Conservation (phyloP, 495 filamentous ascomycete species). For the Penicillium arizonense region DNA sequence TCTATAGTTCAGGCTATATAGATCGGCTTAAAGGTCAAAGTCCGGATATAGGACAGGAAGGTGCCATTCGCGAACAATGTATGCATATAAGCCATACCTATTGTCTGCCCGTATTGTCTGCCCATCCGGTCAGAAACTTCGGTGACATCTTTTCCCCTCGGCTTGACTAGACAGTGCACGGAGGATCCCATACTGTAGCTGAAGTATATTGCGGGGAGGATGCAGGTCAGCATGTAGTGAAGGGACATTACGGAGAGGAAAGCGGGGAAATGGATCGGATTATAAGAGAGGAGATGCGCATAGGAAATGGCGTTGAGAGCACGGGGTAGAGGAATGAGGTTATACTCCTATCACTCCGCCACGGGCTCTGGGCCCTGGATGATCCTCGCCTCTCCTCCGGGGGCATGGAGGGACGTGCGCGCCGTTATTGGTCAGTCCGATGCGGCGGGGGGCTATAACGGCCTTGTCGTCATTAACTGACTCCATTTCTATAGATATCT, state of each 20-base stretch:
- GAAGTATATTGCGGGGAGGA: not conserved
- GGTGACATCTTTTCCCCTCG: not conserved
- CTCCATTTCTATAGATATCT: too few relatives aligned
- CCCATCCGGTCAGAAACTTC: not conserved
- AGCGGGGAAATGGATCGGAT: too few relatives aligned
- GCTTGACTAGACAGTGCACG: not conserved
- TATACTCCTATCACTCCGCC: conserved; percentile 1
- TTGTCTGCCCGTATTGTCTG: not conserved
- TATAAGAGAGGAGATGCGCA: too few relatives aligned
- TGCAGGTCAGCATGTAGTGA: not conserved
- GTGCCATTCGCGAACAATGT: not conserved
- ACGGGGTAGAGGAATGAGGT: not conserved
- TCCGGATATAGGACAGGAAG: too few relatives aligned
- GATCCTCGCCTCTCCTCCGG: conserved; percentile 30
- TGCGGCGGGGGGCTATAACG: not conserved
- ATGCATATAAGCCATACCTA: not conserved
- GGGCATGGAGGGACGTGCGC: conserved; percentile 42
- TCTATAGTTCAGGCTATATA: too few relatives aligned
- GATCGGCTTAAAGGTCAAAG: too few relatives aligned
- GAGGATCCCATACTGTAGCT: not conserved
- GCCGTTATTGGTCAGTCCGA: conserved; percentile 31
- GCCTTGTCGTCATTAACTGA: not conserved
- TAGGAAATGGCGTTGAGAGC: too few relatives aligned
- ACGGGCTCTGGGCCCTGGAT: conserved; percentile 5
- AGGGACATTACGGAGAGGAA: not conserved